Base-by-base conservation (phyloP, 768 basidiomycete species). In the Termitomyces eurrhizus region DNA sequence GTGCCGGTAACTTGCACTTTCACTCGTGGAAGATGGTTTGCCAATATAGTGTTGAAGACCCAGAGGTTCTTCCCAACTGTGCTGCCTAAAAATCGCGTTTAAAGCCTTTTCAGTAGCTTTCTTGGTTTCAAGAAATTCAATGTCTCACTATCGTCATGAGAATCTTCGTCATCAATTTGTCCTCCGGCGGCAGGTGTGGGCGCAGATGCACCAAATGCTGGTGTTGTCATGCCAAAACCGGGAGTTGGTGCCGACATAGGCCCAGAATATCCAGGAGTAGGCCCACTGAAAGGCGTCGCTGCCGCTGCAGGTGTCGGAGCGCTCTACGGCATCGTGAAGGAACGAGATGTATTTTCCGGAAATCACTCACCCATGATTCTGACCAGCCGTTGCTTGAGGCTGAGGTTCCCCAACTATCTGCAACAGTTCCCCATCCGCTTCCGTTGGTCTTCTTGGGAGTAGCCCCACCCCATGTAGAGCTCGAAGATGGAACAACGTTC, bases 261-360 rank as follows among this genome's bases (percentile, higher is more conserved):
- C 12, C 50, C 64, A 29, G 67, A 68, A 52, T 71, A 69, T 29
- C 71, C 75, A 52, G 81, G 80, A 37, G 60, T 61, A 36, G 60
- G 60, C 35, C 60, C 60, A 52, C 60, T 57, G 41, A 61, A 61
- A 21, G 60, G 60, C 3, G 82, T 81, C 26, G 75, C 70, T 36
- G 75, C 78, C 35, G 78, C 77, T 52, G 77, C 79, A 18, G 84
- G 84, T 18, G 84, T 85, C 5, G 83, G 82, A 5, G 83, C 82
- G 52, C 79, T 76, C 77, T 80, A 55, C 44, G 50, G 50, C 54
- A 44, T 11, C 55, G 48, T 61, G 16, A 61, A 32, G 52, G 52
- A 59, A 50, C 11, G 32, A 48, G 33, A 29, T 33, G 45, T 33
- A 33, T n/a, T 45, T 39, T 36, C 29, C 37, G 8, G 33, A 56